Conservation (phyloP, 257 asterid genomes). For the Mentha longifolia region DNA sequence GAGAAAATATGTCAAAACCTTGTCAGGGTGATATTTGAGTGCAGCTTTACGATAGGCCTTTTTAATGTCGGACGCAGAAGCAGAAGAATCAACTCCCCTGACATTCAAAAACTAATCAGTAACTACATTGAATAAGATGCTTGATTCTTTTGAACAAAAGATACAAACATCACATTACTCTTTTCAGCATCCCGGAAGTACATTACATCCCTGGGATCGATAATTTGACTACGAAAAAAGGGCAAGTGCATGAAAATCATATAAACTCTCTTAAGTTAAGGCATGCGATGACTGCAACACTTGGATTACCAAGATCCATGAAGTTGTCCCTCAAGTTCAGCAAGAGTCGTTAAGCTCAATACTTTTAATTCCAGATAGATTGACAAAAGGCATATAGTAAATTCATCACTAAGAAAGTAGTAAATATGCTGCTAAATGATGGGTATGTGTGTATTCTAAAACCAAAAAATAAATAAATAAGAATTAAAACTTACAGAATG, state of each 20-base stretch:
- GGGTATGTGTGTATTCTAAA: constrained; percentile 5
- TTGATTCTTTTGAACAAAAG: not conserved
- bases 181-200: constrained; percentile 14
- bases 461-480: not conserved
- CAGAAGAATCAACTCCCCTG: constrained; percentile 94
- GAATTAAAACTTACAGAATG: constrained; percentile 71
- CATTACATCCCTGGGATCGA: not conserved
- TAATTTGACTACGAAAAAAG: not conserved
- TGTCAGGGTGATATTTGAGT: constrained; percentile 93
- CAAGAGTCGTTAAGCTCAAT: not conserved
- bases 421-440: constrained; percentile 12
- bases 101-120: constrained; percentile 39
- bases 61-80: constrained; percentile 80
- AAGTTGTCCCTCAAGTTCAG: not conserved
- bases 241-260: constrained; percentile 1
- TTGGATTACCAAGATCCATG: not conserved
- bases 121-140: constrained; percentile 1
- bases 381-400: not conserved
- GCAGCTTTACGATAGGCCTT: constrained; percentile 97
- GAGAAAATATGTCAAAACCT: constrained; percentile 50
- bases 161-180: constrained; percentile 17
- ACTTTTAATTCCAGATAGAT: not conserved
- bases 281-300: not conserved
- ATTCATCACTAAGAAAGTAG: not conserved
- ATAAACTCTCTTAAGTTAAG: not conserved